Conservation (phyloP, 805 yeast species). For the Kodamaea neixiangensis region DNA sequence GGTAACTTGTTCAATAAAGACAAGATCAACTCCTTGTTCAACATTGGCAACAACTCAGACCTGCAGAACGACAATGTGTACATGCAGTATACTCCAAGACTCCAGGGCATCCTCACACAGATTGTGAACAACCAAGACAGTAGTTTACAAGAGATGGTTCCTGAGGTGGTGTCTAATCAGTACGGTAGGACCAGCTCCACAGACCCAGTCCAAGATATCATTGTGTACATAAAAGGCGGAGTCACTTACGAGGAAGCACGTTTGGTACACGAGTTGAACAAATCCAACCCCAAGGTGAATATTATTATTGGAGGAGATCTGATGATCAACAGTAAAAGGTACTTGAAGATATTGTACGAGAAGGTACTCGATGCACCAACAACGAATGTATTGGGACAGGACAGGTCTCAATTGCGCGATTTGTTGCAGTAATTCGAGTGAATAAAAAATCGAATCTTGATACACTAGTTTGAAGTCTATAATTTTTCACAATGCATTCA, state of each 20-base stretch:
- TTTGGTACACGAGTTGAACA: constrained; percentile 69
- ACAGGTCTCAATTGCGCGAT: constrained; percentile 42
- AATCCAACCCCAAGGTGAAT: constrained; percentile 56
- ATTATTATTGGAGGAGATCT: constrained; percentile 75
- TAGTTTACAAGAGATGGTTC: constrained; percentile 28
- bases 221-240: constrained; percentile 81
- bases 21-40: constrained; percentile 35
- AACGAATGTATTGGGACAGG: constrained; percentile 34
- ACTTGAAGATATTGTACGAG: constrained; percentile 37
- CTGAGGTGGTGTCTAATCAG: constrained; percentile 33
- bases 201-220: constrained; percentile 56
- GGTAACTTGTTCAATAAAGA: constrained; percentile 35
- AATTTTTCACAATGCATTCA: too few species aligned
- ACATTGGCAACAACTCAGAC: constrained; percentile 21
- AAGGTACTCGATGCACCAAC: constrained; percentile 22
- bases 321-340: constrained; percentile 35
- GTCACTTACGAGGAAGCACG: constrained; percentile 91
- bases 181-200: constrained; percentile 19
- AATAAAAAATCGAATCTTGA: too few species aligned
- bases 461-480: too few species aligned
- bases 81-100: constrained; percentile 87
- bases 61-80: constrained; percentile 64
- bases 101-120: constrained; percentile 45
- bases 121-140: constrained; percentile 17
- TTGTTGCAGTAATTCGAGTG: constrained; percentile 21